These are phyloP conservation scores for Catharanthus roseus DNA, from an alignment of 257 asterid genomes.

Conservation along the genomic window DNA sequence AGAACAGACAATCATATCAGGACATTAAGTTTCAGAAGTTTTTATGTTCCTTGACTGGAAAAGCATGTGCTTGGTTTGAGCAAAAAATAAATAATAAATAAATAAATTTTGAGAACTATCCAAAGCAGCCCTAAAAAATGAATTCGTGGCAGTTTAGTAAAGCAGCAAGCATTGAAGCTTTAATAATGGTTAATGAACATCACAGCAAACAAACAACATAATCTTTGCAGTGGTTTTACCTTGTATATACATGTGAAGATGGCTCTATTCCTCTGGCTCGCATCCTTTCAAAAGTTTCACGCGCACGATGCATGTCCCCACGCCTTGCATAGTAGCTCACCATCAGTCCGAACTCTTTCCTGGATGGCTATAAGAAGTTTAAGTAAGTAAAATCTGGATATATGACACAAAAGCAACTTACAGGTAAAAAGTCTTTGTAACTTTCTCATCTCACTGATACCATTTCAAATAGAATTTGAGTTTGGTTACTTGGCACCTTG, in stretches of 20 bases:
- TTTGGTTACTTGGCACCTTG: neutral
- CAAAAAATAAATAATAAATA: neutral
- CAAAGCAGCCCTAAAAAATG: neutral
- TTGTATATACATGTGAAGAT: constrained; percentile 82
- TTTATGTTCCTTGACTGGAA: neutral
- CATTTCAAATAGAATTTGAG: neutral
- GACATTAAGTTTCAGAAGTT: neutral
- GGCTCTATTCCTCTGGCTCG: constrained; percentile 95
- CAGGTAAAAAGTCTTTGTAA: neutral
- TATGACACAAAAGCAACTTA: neutral
- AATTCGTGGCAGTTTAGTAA: neutral
- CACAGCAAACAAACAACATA: constrained; percentile 19
- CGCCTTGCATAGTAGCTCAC: constrained; percentile 90
- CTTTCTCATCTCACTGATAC: neutral
- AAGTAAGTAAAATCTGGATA: constrained; percentile 9
- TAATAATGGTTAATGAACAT: neutral
- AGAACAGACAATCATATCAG: neutral
- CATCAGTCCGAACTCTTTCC: constrained; percentile 92
- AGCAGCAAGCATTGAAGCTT: neutral
- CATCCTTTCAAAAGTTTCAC: constrained; percentile 92
- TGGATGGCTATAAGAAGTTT: constrained; percentile 73
- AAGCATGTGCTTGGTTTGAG: neutral
- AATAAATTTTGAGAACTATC: neutral
- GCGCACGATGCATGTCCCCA: constrained; percentile 98
- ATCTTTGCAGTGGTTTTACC: constrained; percentile 36